Evolutionary conservation across 129 eudicot genomes (phyloP).

Genomic region (Flaveria bidentis): DNA sequence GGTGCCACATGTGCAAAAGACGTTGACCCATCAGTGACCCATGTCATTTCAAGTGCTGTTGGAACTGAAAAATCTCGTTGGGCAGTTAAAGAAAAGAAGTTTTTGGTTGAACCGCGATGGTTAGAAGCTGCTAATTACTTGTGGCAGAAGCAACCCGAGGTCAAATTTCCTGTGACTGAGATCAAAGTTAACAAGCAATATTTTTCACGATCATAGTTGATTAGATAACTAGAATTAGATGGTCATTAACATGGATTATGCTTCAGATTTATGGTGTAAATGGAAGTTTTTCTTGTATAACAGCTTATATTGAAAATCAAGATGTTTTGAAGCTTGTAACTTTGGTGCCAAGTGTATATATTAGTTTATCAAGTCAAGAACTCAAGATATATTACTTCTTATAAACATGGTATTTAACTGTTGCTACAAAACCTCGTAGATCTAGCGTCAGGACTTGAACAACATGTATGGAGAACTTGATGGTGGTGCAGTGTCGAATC

Average conservation of each 20-base stretch:
- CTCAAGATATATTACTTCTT: not conserved
- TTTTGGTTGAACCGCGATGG: slow-evolving; percentile 69
- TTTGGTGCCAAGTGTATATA: not conserved
- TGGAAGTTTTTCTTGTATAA: not conserved
- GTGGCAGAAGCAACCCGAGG: slow-evolving; percentile 73
- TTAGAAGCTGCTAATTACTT: slow-evolving; percentile 60
- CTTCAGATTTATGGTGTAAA: not conserved
- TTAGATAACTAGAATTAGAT: slow-evolving; percentile 2
- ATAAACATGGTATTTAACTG: not conserved
- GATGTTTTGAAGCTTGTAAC: not conserved
- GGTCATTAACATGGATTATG: not conserved
- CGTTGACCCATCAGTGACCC: slow-evolving; percentile 61
- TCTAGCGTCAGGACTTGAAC: too few species aligned
- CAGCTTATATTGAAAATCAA: not conserved
- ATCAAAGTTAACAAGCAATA: slow-evolving; percentile 26
- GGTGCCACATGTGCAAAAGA: slow-evolving; percentile 70
- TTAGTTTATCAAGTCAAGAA: not conserved
- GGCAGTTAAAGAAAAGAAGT: slow-evolving; percentile 59
- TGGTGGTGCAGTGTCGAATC: too few species aligned
- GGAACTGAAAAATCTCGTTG: slow-evolving; percentile 66
- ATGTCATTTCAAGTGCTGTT: slow-evolving; percentile 61
- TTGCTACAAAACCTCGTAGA: not conserved
- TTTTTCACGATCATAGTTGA: not conserved
- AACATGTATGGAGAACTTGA: too few species aligned
- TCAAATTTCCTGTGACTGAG: slow-evolving; percentile 48